Base-by-base conservation (phyloP, 2,329 filamentous ascomycete species). In the Botryotinia convoluta region DNA sequence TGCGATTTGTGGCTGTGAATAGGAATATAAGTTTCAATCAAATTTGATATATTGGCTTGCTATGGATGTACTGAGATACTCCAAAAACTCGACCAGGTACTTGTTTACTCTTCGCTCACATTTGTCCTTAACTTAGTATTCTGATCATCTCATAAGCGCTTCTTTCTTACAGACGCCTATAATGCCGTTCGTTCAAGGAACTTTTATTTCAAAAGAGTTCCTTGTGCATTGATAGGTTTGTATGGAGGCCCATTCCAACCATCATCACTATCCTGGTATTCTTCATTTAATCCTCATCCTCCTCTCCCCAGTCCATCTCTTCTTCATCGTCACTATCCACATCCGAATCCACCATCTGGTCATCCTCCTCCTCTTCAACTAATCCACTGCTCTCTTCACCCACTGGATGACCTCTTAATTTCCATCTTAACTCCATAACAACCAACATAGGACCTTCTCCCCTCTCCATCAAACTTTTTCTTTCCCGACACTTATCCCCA, bases 371-470 rank as follows among this genome's bases (percentile, higher is more conserved):
- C 7, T 7, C 65, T 68, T 57, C 65, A 12, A 32, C 29, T 7
- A 37, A 10, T 10, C 45, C n/a, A 16, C n/a, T 12, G 7, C 8
- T 10, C 2, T 42, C 32, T 32, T 39, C n/a, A 12, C 29, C 22
- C 20, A 61, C 37, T 3, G 29, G 20, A 16, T 7, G 4, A 6
- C 12, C 16, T n/a, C 26, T 71, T n/a, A 54, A n/a, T 10, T 37
- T 71, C 70, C 62, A 72, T 26, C 45, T 29, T 26, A 61, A 10
- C 16, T 32, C 51, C 62, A 45, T 68, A 5, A 72, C 70, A 22
- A 68, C 42, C n/a, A 72, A 45, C 61, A 72, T 48, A 2, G 70
- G 70, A 8, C 70, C 70, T 39, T 68, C 29, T 9, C n/a, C 48
- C 1, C 35, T 45, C 16, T 35, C 37, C 18, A 35, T 60, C 62